These are phyloP conservation scores for Metschnikowia baotianmanensis DNA, from an alignment of 805 yeast species.

Conservation along the genomic window DNA sequence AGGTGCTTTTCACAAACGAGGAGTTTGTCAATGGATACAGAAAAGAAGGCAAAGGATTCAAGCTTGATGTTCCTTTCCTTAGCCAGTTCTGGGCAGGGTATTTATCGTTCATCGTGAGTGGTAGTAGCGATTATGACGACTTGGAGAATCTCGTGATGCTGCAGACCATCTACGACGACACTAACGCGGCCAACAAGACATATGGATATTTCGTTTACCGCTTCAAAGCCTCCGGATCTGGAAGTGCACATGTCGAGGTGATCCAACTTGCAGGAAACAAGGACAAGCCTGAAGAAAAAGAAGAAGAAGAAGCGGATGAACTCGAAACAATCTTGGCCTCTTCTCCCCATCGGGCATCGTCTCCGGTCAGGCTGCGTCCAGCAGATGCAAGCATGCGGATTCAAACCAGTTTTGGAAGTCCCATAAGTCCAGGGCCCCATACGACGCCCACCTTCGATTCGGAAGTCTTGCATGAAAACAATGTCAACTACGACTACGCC, in stretches of 20 bases:
- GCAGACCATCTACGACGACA: constrained; percentile 31
- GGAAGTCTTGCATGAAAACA: constrained; percentile 8
- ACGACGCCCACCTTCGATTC: constrained; percentile 40
- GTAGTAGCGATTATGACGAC: constrained; percentile 20
- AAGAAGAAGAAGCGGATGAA: constrained; percentile 18
- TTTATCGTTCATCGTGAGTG: constrained; percentile 34
- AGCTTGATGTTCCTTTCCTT: constrained; percentile 36
- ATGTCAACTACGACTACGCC: constrained; percentile 7
- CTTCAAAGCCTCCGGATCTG: constrained; percentile 7
- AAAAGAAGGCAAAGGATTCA: constrained; percentile 16
- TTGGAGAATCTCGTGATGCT: constrained; percentile 25
- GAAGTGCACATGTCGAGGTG: constrained; percentile 7
- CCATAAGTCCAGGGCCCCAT: constrained; percentile 24
- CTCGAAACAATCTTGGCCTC: constrained; percentile 42
- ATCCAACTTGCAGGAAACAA: constrained; percentile 4
- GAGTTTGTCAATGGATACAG: constrained; percentile 36
- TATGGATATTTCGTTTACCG: constrained; percentile 14
- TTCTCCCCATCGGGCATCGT: constrained; percentile 35
- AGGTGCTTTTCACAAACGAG: constrained; percentile 22
- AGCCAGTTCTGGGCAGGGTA: constrained; percentile 40
- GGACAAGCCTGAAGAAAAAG: constrained; percentile 18
- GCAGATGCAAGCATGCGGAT: constrained; percentile 18
- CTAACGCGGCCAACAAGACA: constrained; percentile 5
- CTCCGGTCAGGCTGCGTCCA: constrained; percentile 33
- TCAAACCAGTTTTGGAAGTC: constrained; percentile 8